Evolutionary conservation across 139 green algal genomes (phyloP), one percentile per base, ranked within the genome.

Genomic region (Pleodorina starrii): DNA sequence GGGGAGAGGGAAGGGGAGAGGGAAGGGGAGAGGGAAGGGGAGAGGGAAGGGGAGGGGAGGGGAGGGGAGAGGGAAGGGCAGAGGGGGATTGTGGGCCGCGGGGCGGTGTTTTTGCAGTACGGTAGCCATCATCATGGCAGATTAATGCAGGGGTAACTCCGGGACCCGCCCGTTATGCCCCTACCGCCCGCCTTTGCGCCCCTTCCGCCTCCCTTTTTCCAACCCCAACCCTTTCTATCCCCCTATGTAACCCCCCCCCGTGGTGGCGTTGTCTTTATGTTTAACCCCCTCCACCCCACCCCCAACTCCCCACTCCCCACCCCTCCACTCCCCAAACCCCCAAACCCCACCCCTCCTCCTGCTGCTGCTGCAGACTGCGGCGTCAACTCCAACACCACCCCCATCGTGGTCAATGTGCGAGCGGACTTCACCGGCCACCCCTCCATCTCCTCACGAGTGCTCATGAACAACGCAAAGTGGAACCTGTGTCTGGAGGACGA

Each of bases 401-500:
- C 92, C 74, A 90, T 97, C 29, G 86, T 92, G 42, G 85, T 95
- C 43, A 85, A 90, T 12, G 71, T 94, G 17, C 72, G 75, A 1
- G 93, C 91, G 7, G 91, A 95, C 85, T 95, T 95, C 82, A 92
- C 90, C 14, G 88, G 90, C 35, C 90, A 93, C 68, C 90, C 90
- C n/a, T 90, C 81, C 89, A 92, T 96, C 60, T 93, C 77, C 50
- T 85, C 95, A 0, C 78, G 87, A 12, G 92, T 93, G 85, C 90
- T 97, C 12, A 96, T 94, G 94, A 88, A 83, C 35, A 91, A 94
- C 38, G 95, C 93, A 21, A 91, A 79, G 44, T 97, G 94, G 94
- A 97, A 97, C 69, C 84, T 97, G 54, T 97, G 95, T 84, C 75
- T 96, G 50, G 91, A 95, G 54, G 95, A 97, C 79, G 59, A 89